Evolutionary conservation across 169 alveolate species (phyloP).

Genomic region (Plasmodium yoelii): DNA sequence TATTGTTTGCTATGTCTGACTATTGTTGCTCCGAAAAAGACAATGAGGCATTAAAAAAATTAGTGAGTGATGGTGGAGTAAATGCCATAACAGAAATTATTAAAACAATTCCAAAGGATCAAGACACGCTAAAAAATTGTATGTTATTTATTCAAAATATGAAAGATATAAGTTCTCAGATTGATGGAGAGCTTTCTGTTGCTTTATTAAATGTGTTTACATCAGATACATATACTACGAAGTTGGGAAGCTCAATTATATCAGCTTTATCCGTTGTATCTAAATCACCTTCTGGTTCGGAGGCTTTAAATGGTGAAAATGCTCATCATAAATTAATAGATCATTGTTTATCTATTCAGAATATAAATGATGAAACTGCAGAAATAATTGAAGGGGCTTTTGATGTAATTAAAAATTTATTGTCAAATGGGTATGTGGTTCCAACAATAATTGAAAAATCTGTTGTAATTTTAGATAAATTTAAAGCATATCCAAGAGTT

Average conservation of each 20-base stretch:
- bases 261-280: conserved; percentile 81
- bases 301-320: conserved; percentile 79
- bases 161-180: conserved; percentile 76
- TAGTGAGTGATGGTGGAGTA: conserved; percentile 86
- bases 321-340: conserved; percentile 77
- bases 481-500: conserved; percentile 80
- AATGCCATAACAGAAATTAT: conserved; percentile 85
- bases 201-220: conserved; percentile 80
- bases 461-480: conserved; percentile 81
- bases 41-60: conserved; percentile 77
- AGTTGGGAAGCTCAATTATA: conserved; percentile 77
- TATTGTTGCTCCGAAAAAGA: conserved; percentile 89
- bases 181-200: conserved; percentile 80
- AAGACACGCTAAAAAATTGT: conserved; percentile 85
- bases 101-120: conserved; percentile 86
- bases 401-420: conserved; percentile 57
- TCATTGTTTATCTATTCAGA: conserved; percentile 51
- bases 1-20: conserved; percentile 91
- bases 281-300: conserved; percentile 78
- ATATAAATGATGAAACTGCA: conserved; percentile 74
- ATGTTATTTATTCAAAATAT: conserved; percentile 86
- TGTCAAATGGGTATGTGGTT: conserved; percentile 71
- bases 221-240: conserved; percentile 61
- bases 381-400: conserved; percentile 57
- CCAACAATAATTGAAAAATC: conserved; percentile 70